Percentiles rank a stretch among this genome's conserved stretches.
phyloP scores from a whole-genome alignment of 2,329 filamentous ascomycete genomes.

The Diaporthe citriasiana region DNA sequence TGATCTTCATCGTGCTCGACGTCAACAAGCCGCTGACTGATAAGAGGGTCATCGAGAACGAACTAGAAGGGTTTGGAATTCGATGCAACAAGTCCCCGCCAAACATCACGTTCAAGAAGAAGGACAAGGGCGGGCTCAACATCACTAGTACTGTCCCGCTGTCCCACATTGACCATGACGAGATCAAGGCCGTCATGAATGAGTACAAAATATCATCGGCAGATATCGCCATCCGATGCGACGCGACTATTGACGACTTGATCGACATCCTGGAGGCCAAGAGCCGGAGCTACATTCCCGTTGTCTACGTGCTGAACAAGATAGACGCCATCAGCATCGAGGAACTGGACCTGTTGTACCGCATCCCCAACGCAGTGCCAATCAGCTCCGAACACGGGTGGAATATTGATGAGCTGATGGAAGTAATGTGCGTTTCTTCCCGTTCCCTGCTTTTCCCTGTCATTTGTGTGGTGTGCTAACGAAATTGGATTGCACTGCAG shows the following conservation, averaged over 20 bases:
- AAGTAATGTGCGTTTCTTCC: constrained; percentile 78
- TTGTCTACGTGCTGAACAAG: constrained; percentile 99
- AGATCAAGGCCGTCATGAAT: constrained; percentile 97
- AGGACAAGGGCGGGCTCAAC: constrained; percentile 97
- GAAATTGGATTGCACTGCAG: constrained; percentile 49
- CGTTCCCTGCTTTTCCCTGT: background rate
- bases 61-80: constrained; percentile 97
- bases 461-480: constrained; percentile 19
- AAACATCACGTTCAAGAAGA: constrained; percentile 99
- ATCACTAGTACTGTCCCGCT: constrained; percentile 96
- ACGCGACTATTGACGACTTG: constrained; percentile 96
- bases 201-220: constrained; percentile 98
- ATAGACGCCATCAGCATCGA: constrained; percentile 99
- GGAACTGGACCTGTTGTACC: constrained; percentile 94
- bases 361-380: constrained; percentile 95
- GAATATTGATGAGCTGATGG: constrained; percentile 97
- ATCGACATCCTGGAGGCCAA: constrained; percentile 97
- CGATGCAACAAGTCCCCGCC: constrained; percentile 97
- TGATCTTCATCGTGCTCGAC: constrained; percentile 98
- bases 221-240: constrained; percentile 97
- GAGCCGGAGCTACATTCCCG: constrained; percentile 96
- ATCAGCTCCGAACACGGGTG: constrained; percentile 98
- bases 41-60: constrained; percentile 94
- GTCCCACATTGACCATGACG: constrained; percentile 92
- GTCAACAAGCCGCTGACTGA: constrained; percentile 99